These are phyloP conservation scores for Lasiosphaeris hirsuta DNA, from an alignment of 495 filamentous ascomycete genomes.

Conservation along the genomic window DNA sequence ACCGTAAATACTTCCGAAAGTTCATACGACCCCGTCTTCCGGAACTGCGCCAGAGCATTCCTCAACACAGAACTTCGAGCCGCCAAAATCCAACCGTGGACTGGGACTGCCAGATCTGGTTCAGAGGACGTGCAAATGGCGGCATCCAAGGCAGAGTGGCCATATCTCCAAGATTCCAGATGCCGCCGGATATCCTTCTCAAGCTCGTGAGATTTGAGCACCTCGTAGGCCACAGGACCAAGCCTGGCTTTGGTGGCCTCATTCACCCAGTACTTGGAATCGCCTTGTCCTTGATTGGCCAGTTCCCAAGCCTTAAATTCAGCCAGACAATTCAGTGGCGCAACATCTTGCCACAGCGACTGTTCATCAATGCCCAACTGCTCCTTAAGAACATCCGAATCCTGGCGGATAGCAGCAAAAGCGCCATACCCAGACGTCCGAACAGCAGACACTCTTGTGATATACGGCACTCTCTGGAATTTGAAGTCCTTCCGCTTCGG, in stretches of 20 bases:
- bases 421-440: slow-evolving; percentile 84
- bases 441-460: slow-evolving; percentile 79
- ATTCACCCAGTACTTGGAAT: slow-evolving; percentile 34
- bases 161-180: slow-evolving; percentile 33
- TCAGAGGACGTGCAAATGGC: slow-evolving; percentile 52
- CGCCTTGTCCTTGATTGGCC: slow-evolving; percentile 25
- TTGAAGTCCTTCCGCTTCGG: slow-evolving; percentile 81
- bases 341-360: slow-evolving; percentile 70
- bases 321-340: slow-evolving; percentile 61
- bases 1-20: slow-evolving; percentile 58
- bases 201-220: slow-evolving; percentile 54
- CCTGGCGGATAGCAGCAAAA: slow-evolving; percentile 82
- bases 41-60: slow-evolving; percentile 53
- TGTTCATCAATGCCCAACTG: slow-evolving; percentile 63
- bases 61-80: slow-evolving; percentile 70
- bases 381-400: slow-evolving; percentile 75
- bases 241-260: slow-evolving; percentile 29
- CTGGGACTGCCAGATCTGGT: slow-evolving; percentile 67
- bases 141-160: slow-evolving; percentile 41
- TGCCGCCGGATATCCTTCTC: slow-evolving; percentile 52
- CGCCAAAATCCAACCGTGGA: slow-evolving; percentile 77
- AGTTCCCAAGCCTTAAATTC: slow-evolving; percentile 39
- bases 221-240: slow-evolving; percentile 38
- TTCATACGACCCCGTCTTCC: slow-evolving; percentile 34
- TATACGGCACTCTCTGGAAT: slow-evolving; percentile 80